Conservation (phyloP, 345 rosid species). For the Laguncularia racemosa region DNA sequence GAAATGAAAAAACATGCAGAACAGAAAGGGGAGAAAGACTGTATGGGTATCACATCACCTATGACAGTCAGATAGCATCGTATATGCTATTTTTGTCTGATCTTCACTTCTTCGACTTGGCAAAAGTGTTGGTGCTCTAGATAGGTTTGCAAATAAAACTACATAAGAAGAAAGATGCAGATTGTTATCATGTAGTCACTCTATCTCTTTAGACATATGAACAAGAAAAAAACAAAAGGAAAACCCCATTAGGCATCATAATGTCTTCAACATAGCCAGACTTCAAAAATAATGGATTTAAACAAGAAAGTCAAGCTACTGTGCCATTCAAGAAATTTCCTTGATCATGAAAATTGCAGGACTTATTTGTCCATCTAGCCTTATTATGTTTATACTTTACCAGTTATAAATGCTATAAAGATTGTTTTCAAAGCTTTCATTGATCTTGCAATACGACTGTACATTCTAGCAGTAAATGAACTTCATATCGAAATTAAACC, state of each 20-base stretch:
- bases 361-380: too few species aligned
- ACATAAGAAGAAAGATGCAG: slow-evolving; percentile 11
- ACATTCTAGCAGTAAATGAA: too few species aligned
- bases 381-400: too few species aligned
- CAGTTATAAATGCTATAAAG: too few species aligned
- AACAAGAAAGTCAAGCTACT: too few species aligned
- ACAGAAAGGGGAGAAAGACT: not conserved
- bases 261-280: too few species aligned
- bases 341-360: too few species aligned
- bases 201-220: not conserved
- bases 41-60: slow-evolving; percentile 27
- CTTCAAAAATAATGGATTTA: too few species aligned
- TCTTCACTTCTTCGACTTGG: slow-evolving; percentile 70
- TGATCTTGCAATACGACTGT: too few species aligned
- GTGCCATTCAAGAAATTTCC: too few species aligned
- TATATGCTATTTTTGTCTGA: slow-evolving; percentile 60
- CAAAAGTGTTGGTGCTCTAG: slow-evolving; percentile 60
- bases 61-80: slow-evolving; percentile 76
- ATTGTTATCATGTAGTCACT: not conserved
- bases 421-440: too few species aligned
- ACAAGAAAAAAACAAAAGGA: not conserved
- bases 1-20: slow-evolving; percentile 5
- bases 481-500: too few species aligned
- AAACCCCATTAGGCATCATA: not conserved
- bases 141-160: slow-evolving; percentile 72